Conservation (phyloP, 345 rosid species). For the Linum lewisii region DNA sequence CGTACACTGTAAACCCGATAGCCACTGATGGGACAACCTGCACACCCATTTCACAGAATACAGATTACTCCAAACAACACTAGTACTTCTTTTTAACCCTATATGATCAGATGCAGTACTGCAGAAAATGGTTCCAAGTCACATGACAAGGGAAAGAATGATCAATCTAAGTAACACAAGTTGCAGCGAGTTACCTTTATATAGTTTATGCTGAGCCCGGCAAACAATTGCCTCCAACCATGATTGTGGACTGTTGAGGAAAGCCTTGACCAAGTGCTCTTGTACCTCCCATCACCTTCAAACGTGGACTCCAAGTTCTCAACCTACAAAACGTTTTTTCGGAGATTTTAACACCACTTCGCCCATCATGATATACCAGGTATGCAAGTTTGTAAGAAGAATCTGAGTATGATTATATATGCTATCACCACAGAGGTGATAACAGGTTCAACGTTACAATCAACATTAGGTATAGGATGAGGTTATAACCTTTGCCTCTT, state of each 20-base stretch:
- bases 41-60: too few relatives aligned
- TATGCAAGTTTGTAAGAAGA: too few relatives aligned
- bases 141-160: background rate
- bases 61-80: conserved; percentile 1
- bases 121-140: background rate
- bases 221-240: conserved; percentile 93
- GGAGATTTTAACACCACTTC: background rate
- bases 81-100: background rate
- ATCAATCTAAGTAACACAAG: background rate
- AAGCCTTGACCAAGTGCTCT: conserved; percentile 65
- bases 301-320: conserved; percentile 51
- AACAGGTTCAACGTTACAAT: too few relatives aligned
- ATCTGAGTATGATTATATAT: background rate
- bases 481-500: too few relatives aligned
- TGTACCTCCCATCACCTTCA: conserved; percentile 44
- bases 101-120: background rate
- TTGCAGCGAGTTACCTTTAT: conserved; percentile 44
- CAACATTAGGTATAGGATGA: too few relatives aligned
- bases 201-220: conserved; percentile 92
- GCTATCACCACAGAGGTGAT: background rate
- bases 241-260: conserved; percentile 54
- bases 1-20: conserved; percentile 83
- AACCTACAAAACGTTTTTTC: conserved; percentile 39
- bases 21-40: conserved; percentile 98
- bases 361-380: too few relatives aligned